These are phyloP conservation scores for Neopestalotiopsis clavispora DNA, from an alignment of 2,329 filamentous ascomycete genomes.

Conservation along the genomic window DNA sequence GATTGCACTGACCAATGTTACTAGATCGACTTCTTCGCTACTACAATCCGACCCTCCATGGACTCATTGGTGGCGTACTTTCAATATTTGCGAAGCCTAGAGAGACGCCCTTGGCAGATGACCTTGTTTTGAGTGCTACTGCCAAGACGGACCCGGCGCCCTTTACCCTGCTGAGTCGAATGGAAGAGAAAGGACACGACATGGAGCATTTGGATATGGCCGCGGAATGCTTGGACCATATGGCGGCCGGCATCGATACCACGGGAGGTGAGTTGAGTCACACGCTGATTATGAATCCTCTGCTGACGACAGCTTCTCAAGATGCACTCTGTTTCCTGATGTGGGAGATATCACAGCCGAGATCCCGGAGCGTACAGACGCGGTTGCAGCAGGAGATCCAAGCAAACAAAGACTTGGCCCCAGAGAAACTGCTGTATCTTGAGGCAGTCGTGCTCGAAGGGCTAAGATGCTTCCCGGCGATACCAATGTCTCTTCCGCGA, in stretches of 20 bases:
- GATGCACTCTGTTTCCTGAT: constrained; percentile 73
- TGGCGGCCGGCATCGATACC: constrained; percentile 75
- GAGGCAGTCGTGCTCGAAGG: constrained; percentile 69
- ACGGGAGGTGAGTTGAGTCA: constrained; percentile 49
- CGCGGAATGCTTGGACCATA: constrained; percentile 73
- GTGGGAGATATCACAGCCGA: constrained; percentile 70
- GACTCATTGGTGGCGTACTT: constrained; percentile 50
- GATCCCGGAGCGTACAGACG: constrained; percentile 55
- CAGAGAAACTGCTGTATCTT: constrained; percentile 61
- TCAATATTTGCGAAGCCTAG: constrained; percentile 58
- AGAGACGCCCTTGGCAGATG: constrained; percentile 61
- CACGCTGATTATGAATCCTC: not conserved
- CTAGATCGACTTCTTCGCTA: constrained; percentile 63
- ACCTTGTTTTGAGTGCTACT: constrained; percentile 60
- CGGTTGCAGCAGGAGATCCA: constrained; percentile 58
- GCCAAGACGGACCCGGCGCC: constrained; percentile 49
- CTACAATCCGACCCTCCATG: constrained; percentile 59
- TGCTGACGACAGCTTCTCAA: not conserved
- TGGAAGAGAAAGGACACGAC: constrained; percentile 55
- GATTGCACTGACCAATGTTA: constrained; percentile 1
- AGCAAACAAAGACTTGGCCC: constrained; percentile 40
- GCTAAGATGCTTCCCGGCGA: constrained; percentile 66
- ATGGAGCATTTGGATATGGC: constrained; percentile 61
- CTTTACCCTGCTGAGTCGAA: constrained; percentile 64
- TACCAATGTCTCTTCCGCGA: constrained; percentile 70